A percentile compares a stretch with the other conserved stretches of the same genome.
Evolutionary conservation across 2,329 filamentous ascomycete genomes (phyloP).

Genomic region (Penicillium sp.): DNA sequence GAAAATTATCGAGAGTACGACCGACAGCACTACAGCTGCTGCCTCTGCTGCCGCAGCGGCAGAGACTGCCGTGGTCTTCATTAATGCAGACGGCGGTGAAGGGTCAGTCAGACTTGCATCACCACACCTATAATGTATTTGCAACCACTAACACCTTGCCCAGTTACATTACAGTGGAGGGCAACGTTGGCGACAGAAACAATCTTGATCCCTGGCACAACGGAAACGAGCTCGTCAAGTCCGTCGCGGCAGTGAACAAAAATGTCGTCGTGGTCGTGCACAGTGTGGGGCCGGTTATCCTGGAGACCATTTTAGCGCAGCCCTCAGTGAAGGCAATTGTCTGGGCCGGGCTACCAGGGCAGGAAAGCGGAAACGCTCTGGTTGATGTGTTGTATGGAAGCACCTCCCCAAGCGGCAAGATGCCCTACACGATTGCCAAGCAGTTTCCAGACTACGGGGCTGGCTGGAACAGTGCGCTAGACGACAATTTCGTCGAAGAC

Average conservation of each 20-base stretch:
- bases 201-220: slow-evolving; percentile 51
- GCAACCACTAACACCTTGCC: not conserved
- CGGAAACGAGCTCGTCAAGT: slow-evolving; percentile 48
- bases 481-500: slow-evolving; percentile 52
- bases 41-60: slow-evolving; percentile 39
- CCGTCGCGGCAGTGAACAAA: slow-evolving; percentile 58
- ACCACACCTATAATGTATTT: too few relatives aligned
- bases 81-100: slow-evolving; percentile 51
- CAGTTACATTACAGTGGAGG: slow-evolving; percentile 51
- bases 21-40: slow-evolving; percentile 38
- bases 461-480: slow-evolving; percentile 11
- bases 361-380: slow-evolving; percentile 50
- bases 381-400: slow-evolving; percentile 49
- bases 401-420: slow-evolving; percentile 52
- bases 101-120: slow-evolving; percentile 25
- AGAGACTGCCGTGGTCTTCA: slow-evolving; percentile 50
- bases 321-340: slow-evolving; percentile 64
- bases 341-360: slow-evolving; percentile 64
- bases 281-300: slow-evolving; percentile 61
- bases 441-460: slow-evolving; percentile 53
- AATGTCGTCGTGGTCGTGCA: slow-evolving; percentile 66
- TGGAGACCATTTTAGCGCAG: slow-evolving; percentile 63
- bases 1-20: slow-evolving; percentile 45
- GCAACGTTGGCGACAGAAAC: slow-evolving; percentile 56
- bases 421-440: slow-evolving; percentile 63